Evolutionary conservation across 2,329 filamentous ascomycete genomes (phyloP), one percentile per base, ranked within the genome.

Genomic region (Aspergillus glaucus): DNA sequence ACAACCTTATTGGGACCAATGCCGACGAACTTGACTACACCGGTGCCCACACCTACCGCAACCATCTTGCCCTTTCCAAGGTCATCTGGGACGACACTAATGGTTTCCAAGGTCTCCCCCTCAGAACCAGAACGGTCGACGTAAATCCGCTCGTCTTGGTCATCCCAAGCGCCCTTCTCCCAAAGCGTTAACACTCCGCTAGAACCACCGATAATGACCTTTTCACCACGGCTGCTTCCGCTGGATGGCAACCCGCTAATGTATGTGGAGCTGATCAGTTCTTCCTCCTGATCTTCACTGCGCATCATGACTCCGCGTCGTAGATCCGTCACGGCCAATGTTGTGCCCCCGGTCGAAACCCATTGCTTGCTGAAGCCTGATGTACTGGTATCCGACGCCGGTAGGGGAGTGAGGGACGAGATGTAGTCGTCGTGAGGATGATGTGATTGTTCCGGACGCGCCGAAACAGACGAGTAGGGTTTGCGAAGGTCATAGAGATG

Each of bases 111-210:
- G 51, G 87, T 88, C 66, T 94, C 90, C 41, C 82, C 85, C 15
- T 76, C 79, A 8, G 75, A 71, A 19, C 71, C 73, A 24, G 71
- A 73, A 24, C 72, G 68, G 56, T 89, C 84, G 7, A 96, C 82
- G 44, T 87, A 82, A 60, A 96, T 87, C 46, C 90, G 81, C 70
- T 95, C 90, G 58, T 94, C 88, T 66, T 95, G 89, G 66, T 97
- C 92, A 62, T 95, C 91, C 92, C 93, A 97, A 1, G 87, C 82
- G 1, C 92, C 92, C 57, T 86, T 86, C 68, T 98, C 92, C 91
- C 93, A 98, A 6, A 97, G 73, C 4, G 91, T 96, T 54, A 97
- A 67, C 1, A 96, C 82, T 3, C 93, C 93, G 39, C 81, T 85
- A 15, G 82, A 85, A 22, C 88, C 88, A 32, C 88, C 86, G 0